phyloP scores from a whole-genome alignment of 2,329 filamentous ascomycete genomes.

The Didymella pinodella region DNA sequence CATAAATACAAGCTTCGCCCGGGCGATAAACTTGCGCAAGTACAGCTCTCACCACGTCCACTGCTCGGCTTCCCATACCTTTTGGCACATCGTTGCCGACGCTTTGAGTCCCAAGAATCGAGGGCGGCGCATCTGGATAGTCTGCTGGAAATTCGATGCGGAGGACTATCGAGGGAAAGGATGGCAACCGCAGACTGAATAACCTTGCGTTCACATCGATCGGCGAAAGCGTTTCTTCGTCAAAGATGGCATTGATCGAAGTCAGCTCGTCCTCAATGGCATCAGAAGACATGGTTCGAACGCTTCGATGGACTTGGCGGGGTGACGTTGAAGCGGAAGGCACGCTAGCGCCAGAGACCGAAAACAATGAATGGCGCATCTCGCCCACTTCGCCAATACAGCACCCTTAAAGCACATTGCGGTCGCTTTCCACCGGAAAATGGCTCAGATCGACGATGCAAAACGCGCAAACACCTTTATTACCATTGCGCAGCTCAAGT shows the following conservation, averaged over 20 bases:
- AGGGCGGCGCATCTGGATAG: conserved; percentile 79
- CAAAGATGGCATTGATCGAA: conserved; percentile 86
- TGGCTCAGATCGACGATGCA: conserved; percentile 34
- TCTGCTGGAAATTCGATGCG: conserved; percentile 71
- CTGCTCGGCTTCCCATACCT: conserved; percentile 75
- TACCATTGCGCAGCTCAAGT: conserved; percentile 41
- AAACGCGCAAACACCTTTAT: conserved; percentile 36
- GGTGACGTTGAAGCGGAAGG: conserved; percentile 23
- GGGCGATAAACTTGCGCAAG: conserved; percentile 73
- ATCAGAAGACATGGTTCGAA: conserved; percentile 40
- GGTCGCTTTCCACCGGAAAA: conserved; percentile 16
- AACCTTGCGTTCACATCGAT: conserved; percentile 38
- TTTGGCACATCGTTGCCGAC: conserved; percentile 72
- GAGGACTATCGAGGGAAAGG: conserved; percentile 62
- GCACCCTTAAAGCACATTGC: conserved; percentile 14
- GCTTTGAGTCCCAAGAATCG: conserved; percentile 79
- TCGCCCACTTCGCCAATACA: conserved; percentile 9
- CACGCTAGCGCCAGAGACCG: conserved; percentile 17
- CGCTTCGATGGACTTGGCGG: conserved; percentile 24
- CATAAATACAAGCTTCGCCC: conserved; percentile 86
- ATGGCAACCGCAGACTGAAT: conserved; percentile 69
- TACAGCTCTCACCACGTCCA: conserved; percentile 73
- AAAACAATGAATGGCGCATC: conserved; percentile 22
- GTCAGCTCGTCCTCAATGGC: conserved; percentile 75
- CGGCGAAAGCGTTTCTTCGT: conserved; percentile 65